phyloP scores from a whole-genome alignment of 768 basidiomycete species.

The Tylopilus sp. region DNA sequence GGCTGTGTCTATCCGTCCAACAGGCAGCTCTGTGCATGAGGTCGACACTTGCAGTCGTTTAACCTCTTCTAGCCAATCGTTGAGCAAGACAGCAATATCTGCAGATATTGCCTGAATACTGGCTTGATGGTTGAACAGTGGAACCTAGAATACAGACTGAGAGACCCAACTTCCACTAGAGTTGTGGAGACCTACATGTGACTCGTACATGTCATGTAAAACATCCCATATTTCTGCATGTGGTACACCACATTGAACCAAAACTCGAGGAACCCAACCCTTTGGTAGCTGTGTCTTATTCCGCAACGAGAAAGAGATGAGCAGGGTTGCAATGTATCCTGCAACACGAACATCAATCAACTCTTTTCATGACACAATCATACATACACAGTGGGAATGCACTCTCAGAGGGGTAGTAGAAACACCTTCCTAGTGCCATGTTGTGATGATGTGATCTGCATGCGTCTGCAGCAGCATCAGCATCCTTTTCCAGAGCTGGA shows the following conservation, averaged over 20 bases:
- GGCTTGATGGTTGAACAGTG: too few species aligned
- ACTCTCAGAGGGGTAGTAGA: constrained; percentile 87
- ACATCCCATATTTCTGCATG: too few species aligned
- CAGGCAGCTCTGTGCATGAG: constrained; percentile 68
- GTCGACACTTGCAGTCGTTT: constrained; percentile 66
- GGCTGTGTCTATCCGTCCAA: constrained; percentile 67
- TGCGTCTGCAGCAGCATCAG: constrained; percentile 48
- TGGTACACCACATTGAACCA: constrained; percentile 80
- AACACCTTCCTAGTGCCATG: constrained; percentile 75
- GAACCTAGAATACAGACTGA: constrained; percentile 46
- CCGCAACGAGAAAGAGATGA: constrained; percentile 67
- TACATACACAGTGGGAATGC: constrained; percentile 82
- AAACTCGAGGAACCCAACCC: constrained; percentile 80
- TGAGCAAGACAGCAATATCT: constrained; percentile 77
- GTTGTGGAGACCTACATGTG: constrained; percentile 56
- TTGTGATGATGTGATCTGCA: constrained; percentile 63
- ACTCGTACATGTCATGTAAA: constrained; percentile 87
- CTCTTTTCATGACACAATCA: background rate
- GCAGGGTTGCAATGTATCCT: constrained; percentile 85
- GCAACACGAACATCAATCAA: constrained; percentile 1
- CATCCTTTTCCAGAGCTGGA: constrained; percentile 54
- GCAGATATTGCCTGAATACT: constrained; percentile 75
- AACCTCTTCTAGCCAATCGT: constrained; percentile 79
- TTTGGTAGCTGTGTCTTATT: constrained; percentile 54
- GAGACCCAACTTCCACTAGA: background rate